Evolutionary conservation across 2,329 filamentous ascomycete species (phyloP).

Genomic region (Gliomastix tumulicola): DNA sequence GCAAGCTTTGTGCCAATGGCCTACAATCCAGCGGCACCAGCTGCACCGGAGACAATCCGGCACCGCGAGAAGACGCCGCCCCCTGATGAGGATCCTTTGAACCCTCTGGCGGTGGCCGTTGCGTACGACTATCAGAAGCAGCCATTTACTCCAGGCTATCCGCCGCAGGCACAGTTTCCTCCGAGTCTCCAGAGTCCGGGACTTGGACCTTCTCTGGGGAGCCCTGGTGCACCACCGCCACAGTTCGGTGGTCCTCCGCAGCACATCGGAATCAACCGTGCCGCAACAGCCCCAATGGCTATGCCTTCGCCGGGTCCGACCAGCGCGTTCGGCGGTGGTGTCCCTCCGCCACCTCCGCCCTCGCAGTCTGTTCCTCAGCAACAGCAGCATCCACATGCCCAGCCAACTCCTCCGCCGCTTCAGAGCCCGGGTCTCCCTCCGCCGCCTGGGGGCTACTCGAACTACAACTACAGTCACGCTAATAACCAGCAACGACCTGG

Average conservation of each 20-base stretch:
- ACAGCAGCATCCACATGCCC: slow-evolving; percentile 5
- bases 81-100: slow-evolving; percentile 54
- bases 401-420: slow-evolving; percentile 17
- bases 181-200: slow-evolving; percentile 35
- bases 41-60: slow-evolving; percentile 63
- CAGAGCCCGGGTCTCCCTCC: slow-evolving; percentile 29
- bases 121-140: slow-evolving; percentile 47
- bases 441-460: slow-evolving; percentile 48
- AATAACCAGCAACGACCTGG: slow-evolving; percentile 18
- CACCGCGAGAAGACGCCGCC: slow-evolving; percentile 78
- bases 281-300: slow-evolving; percentile 41
- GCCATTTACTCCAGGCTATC: slow-evolving; percentile 45
- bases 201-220: slow-evolving; percentile 14
- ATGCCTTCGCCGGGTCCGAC: slow-evolving; percentile 33
- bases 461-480: slow-evolving; percentile 36
- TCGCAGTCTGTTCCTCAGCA: slow-evolving; percentile 17
- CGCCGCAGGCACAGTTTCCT: slow-evolving; percentile 36
- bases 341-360: slow-evolving; percentile 38
- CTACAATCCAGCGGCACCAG: slow-evolving; percentile 74
- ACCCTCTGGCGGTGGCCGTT: slow-evolving; percentile 52
- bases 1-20: slow-evolving; percentile 56
- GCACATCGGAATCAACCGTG: slow-evolving; percentile 39
- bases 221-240: slow-evolving; percentile 32
- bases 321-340: slow-evolving; percentile 24
- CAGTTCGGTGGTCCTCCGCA: slow-evolving; percentile 27